Base-by-base conservation (phyloP, 2,329 filamentous ascomycete genomes). In the Botrytis elliptica region DNA sequence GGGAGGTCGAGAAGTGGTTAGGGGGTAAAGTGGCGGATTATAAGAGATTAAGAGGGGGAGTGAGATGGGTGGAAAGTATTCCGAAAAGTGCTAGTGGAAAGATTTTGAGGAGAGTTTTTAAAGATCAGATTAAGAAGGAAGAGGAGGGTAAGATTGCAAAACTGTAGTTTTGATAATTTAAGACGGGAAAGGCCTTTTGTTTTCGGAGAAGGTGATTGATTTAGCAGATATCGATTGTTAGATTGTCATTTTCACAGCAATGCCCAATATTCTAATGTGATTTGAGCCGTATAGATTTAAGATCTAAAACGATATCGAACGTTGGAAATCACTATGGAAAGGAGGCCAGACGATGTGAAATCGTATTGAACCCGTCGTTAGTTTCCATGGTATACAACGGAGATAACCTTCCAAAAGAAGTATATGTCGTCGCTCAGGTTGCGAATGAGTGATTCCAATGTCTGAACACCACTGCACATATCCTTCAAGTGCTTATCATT, bases 1-100 rank as follows among this genome's bases (percentile, higher is more conserved):
- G 3, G 25, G 82, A 85, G 71, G 82, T 86, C n/a, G 84, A 85
- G 70, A 77, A 78, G 18, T 85, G 83, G 74, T 79, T 84, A 20
- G 80, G 81, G 20, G 73, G 76, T 2, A 82, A 82, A 64, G 79
- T 87, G 38, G 84, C 85, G 12, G 84, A 83, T 70, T 87, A 86
- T 80, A 87, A 87, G 75, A 80, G 81, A 4, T 77, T 86, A 0
- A 84, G 84, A 14, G 85, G 87, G 10, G 85, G 85, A 0, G 82
- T 87, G 14, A 77, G 84, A 36, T 87, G 87, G 71, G 83, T 86
- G 22, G 83, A 85, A 63, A 79, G 83, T 42, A 85, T 87, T 49
- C 85, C 86, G 7, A 84, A 85, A 65, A 85, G 84, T 4, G 80
- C 84, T 0, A 85, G 85, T 73, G 86, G 86, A 22, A 87, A 87